phyloP scores from a whole-genome alignment of 1,139 yeast species.

The Debaryomyces nepalensis region DNA sequence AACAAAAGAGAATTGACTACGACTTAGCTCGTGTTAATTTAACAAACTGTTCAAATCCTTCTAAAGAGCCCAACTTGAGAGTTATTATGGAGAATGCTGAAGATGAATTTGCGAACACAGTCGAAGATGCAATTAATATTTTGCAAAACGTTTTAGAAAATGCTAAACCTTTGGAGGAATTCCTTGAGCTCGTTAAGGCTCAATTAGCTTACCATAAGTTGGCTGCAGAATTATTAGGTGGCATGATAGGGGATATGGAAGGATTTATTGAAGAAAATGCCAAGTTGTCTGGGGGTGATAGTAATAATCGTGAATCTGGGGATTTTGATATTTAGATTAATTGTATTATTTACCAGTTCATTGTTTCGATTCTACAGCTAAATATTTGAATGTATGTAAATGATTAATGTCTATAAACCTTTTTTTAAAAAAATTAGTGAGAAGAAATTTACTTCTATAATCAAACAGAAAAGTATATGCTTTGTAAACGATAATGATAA shows the following conservation, averaged over 20 bases:
- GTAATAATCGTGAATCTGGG: constrained; percentile 41
- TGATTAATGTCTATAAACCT: constrained; percentile 9
- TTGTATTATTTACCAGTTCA: constrained; percentile 1
- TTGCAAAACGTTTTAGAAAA: constrained; percentile 83
- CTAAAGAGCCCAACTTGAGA: constrained; percentile 74
- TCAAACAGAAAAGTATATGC: background rate
- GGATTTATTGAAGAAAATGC: constrained; percentile 55
- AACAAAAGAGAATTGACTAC: constrained; percentile 76
- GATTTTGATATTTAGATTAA: constrained; percentile 47
- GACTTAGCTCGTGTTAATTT: constrained; percentile 75
- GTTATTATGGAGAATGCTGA: constrained; percentile 84
- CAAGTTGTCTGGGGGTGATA: constrained; percentile 21
- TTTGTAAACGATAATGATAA: background rate
- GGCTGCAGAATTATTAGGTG: constrained; percentile 70
- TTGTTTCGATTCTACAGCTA: background rate
- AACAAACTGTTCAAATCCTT: constrained; percentile 70
- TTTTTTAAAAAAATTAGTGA: constrained; percentile 2
- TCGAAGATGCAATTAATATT: constrained; percentile 84
- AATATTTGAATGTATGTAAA: background rate
- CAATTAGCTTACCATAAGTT: constrained; percentile 84
- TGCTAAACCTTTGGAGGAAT: constrained; percentile 71
- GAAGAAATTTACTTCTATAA: constrained; percentile 1
- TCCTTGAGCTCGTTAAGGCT: constrained; percentile 73
- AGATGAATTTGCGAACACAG: constrained; percentile 89
- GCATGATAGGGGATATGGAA: constrained; percentile 69